Conservation (phyloP, 805 yeast species). For the Limtongozyma cylindracea region DNA sequence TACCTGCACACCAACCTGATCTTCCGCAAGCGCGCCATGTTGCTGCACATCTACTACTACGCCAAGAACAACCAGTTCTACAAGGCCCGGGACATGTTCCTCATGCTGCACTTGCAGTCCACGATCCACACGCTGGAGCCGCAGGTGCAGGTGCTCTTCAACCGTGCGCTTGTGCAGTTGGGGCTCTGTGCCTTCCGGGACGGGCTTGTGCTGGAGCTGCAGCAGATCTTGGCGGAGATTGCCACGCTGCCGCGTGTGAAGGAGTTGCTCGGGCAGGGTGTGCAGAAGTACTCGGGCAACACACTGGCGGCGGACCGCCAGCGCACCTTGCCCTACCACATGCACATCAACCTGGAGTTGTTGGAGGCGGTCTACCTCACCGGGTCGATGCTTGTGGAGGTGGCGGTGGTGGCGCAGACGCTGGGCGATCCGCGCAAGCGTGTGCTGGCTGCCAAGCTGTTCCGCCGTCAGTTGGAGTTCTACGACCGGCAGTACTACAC, state of each 20-base stretch:
- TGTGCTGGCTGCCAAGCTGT: constrained; percentile 44
- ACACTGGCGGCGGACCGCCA: constrained; percentile 38
- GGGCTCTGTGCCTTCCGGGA: constrained; percentile 89
- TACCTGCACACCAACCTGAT: constrained; percentile 39
- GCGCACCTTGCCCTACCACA: constrained; percentile 87
- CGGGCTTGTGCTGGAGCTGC: constrained; percentile 69
- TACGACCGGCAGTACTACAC: constrained; percentile 86
- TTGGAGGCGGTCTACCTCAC: constrained; percentile 88
- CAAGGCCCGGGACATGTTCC: constrained; percentile 71
- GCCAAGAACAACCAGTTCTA: constrained; percentile 71
- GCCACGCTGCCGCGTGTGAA: constrained; percentile 67
- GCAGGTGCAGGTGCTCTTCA: constrained; percentile 71
- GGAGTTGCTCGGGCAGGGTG: constrained; percentile 86
- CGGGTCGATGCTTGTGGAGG: constrained; percentile 67
- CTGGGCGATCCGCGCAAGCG: constrained; percentile 35
- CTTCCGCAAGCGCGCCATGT: constrained; percentile 62
- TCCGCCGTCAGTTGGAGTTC: constrained; percentile 76
- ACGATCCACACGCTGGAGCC: constrained; percentile 71
- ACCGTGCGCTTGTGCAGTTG: constrained; percentile 85
- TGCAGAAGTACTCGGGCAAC: constrained; percentile 36
- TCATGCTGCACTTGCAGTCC: constrained; percentile 66
- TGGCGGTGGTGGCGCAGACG: constrained; percentile 52
- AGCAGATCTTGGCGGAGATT: constrained; percentile 69
- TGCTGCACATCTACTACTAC: constrained; percentile 70
- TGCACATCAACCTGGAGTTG: constrained; percentile 90